phyloP scores from a whole-genome alignment of 257 asterid species.

The Eustoma russellianum region DNA sequence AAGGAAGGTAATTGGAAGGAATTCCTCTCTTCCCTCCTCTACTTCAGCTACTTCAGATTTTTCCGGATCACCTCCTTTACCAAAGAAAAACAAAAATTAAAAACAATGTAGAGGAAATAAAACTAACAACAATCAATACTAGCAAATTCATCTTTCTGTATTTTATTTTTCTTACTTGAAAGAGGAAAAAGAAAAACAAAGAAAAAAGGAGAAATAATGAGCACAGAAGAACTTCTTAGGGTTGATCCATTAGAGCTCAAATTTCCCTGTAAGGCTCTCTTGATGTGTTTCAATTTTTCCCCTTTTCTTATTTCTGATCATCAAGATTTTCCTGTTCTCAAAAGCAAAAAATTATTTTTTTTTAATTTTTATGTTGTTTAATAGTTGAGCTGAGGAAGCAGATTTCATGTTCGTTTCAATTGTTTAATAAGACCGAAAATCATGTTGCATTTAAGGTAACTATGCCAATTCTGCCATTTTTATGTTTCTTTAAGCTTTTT shows the following conservation, averaged over 20 bases:
- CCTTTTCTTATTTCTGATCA: not conserved
- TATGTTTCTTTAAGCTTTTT: too few relatives aligned
- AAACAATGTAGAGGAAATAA: too few relatives aligned
- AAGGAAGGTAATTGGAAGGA: too few relatives aligned
- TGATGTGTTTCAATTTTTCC: not conserved
- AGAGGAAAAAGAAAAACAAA: not conserved
- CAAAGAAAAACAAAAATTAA: not conserved
- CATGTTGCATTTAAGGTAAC: slow-evolving; percentile 67
- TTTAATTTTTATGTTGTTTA: slow-evolving; percentile 1
- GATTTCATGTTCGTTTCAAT: slow-evolving; percentile 65
- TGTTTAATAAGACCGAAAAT: slow-evolving; percentile 57
- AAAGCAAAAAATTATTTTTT: too few relatives aligned
- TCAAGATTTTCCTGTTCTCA: not conserved
- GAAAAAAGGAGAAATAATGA: slow-evolving; percentile 21
- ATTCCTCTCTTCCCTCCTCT: too few relatives aligned
- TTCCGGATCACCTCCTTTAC: slow-evolving; percentile 25
- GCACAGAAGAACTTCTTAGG: slow-evolving; percentile 43
- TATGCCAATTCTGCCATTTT: too few relatives aligned
- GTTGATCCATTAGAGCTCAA: slow-evolving; percentile 57
- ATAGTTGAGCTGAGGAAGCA: slow-evolving; percentile 77
- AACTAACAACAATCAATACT: too few relatives aligned
- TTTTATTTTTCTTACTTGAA: not conserved
- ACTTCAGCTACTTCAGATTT: slow-evolving; percentile 3
- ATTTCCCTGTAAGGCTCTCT: slow-evolving; percentile 42
- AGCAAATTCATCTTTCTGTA: not conserved